These are phyloP conservation scores for Aureobasidium vineae DNA, from an alignment of 2,329 filamentous ascomycete genomes.

Conservation along the genomic window DNA sequence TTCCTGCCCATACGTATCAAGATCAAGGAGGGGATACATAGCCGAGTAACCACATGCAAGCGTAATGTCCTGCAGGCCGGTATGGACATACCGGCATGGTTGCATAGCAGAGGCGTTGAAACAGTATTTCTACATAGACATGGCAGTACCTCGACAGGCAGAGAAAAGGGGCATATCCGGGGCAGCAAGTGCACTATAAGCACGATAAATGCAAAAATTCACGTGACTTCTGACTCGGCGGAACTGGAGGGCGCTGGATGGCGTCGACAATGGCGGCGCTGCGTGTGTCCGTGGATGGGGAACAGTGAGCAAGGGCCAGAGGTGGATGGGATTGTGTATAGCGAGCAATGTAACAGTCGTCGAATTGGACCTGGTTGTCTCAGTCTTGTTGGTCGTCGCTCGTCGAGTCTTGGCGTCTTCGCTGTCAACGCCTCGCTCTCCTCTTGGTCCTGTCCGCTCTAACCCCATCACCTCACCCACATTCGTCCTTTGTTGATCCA, in stretches of 20 bases:
- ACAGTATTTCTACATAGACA: background rate
- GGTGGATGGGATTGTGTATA: background rate
- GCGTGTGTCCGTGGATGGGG: background rate
- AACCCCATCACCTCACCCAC: slow-evolving; percentile 24
- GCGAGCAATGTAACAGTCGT: background rate
- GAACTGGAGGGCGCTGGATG: background rate
- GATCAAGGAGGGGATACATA: background rate
- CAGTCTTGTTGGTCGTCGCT: too few species aligned
- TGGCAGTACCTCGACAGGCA: background rate
- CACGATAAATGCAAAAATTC: slow-evolving; percentile 1
- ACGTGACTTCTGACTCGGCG: slow-evolving; percentile 20
- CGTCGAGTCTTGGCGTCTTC: slow-evolving; percentile 2
- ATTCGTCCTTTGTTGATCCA: slow-evolving; percentile 25
- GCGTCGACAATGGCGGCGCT: background rate
- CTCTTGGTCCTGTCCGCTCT: background rate
- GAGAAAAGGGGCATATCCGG: background rate
- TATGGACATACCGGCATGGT: background rate
- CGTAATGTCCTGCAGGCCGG: background rate
- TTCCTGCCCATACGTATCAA: background rate
- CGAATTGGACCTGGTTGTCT: too few species aligned
- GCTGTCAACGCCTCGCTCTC: slow-evolving; percentile 20
- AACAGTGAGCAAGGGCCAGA: background rate
- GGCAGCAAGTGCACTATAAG: slow-evolving; percentile 1
- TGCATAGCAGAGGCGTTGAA: background rate
- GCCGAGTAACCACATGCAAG: background rate